Base-by-base conservation (phyloP, 345 rosid genomes). In the Eutrema yunnanense region DNA sequence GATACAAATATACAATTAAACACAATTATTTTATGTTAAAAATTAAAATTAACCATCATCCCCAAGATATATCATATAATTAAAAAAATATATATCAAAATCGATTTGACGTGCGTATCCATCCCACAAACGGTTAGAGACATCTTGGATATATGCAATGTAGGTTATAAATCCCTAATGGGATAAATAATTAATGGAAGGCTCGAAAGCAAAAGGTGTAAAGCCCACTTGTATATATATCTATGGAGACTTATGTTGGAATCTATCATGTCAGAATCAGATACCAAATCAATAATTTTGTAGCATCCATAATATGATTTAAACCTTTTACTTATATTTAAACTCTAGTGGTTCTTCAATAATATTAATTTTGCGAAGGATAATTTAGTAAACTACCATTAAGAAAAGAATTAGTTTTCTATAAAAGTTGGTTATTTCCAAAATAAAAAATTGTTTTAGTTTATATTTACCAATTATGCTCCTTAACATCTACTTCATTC, bases 61-160 rank as follows among this genome's bases (percentile, higher is more conserved):
- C 6, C 12, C 33, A 26, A 50, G 13, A 27, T 50, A 26, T 9
- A 8, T 19, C 7, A 54, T 10, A 55, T 42, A 32, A 38, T 6
- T 14, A 0, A 11, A 16, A 16, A 4, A 4, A 26, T 6, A 48
- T 14, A 10, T 72, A 63, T 44, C 65, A 57, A n/a, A 65, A 51
- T 53, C 8, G 64, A 44, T 43, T 43, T 68, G 74, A 75, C 79
- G 74, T 75, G 74, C 57, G 70, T 42, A 75, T 61, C 74, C 70
- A 22, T 74, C 67, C 8, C 14, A 75, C 41, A 47, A 46, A 62
- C 74, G 55, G 79, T 75, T 61, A 34, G 62, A 36, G 34, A 54
- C 68, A 75, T 67, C 27, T 59, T 75, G 62, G 34, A 52, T 60
- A 43, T 66, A 27, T 61, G 41, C 59, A 51, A 6, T 52, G 73